Percentiles rank a stretch among this genome's conserved stretches.
Evolutionary conservation across 225 moss, liverwort and hornwort species (phyloP).

Genomic region (Anthoceros angustus): DNA sequence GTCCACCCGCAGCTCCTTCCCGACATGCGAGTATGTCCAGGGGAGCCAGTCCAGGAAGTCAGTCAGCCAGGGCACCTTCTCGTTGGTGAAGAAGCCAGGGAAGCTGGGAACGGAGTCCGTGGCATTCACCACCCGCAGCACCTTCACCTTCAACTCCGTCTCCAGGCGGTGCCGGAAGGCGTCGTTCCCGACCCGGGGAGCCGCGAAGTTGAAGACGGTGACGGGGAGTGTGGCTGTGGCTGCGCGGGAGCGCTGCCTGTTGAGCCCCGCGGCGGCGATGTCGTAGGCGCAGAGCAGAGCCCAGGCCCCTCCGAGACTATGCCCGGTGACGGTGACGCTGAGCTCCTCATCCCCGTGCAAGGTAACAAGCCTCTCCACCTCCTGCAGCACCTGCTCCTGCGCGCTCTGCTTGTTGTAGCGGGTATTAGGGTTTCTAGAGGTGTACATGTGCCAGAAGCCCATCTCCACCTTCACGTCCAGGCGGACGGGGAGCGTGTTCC

Average conservation of each 20-base stretch:
- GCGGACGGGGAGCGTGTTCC: background rate
- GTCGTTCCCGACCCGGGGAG: conserved; percentile 50
- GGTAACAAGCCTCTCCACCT: conserved; percentile 22
- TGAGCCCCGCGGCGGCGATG: conserved; percentile 32
- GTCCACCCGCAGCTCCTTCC: conserved; percentile 25
- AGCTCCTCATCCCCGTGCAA: conserved; percentile 22
- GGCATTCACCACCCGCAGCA: conserved; percentile 47
- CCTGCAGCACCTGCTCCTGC: conserved; percentile 12
- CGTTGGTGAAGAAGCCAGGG: conserved; percentile 33
- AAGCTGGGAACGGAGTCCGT: conserved; percentile 38
- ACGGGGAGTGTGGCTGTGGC: conserved; percentile 23
- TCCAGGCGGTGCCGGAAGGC: conserved; percentile 28
- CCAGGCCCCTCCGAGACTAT: conserved; percentile 60
- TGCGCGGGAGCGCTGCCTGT: background rate
- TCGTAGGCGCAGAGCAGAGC: conserved; percentile 55
- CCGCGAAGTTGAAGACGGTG: conserved; percentile 40
- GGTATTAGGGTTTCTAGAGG: conserved; percentile 18
- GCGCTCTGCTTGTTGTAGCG: conserved; percentile 27
- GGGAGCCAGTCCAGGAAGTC: conserved; percentile 23
- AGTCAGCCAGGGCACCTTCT: conserved; percentile 17
- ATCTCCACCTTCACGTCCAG: conserved; percentile 33
- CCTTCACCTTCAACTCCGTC: conserved; percentile 44
- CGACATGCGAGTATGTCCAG: conserved; percentile 47
- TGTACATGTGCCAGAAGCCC: conserved; percentile 31
- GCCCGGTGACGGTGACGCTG: conserved; percentile 63